Conservation (phyloP, 805 yeast species). For the Sugiyamaella qingdaonensis region DNA sequence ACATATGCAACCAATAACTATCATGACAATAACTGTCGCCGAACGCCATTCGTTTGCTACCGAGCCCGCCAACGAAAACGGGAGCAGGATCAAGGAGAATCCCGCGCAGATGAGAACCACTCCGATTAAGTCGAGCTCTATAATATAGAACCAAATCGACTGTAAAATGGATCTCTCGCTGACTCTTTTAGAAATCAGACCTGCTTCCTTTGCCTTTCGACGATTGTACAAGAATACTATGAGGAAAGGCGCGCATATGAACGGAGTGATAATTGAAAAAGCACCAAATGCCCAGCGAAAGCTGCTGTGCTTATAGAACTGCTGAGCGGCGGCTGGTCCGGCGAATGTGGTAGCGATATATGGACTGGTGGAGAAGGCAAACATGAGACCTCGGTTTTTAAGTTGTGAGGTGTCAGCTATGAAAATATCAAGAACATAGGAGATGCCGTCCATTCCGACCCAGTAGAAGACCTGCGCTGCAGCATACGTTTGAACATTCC, state of each 20-base stretch:
- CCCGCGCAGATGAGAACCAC: slow-evolving; percentile 34
- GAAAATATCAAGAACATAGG: slow-evolving; percentile 45
- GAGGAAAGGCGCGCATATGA: slow-evolving; percentile 30
- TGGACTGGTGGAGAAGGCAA: slow-evolving; percentile 31
- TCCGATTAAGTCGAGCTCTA: slow-evolving; percentile 39
- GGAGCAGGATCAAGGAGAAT: slow-evolving; percentile 36
- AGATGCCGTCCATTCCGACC: slow-evolving; percentile 54
- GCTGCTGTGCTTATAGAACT: slow-evolving; percentile 40
- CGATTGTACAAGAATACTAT: slow-evolving; percentile 30
- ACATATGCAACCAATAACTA: slow-evolving; percentile 48
- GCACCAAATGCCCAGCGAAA: slow-evolving; percentile 49
- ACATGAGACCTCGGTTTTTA: slow-evolving; percentile 38
- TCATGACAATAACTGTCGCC: slow-evolving; percentile 32
- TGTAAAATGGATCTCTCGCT: slow-evolving; percentile 21
- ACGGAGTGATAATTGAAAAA: slow-evolving; percentile 44
- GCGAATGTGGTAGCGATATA: slow-evolving; percentile 35
- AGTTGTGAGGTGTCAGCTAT: slow-evolving; percentile 59
- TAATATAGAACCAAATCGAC: slow-evolving; percentile 25
- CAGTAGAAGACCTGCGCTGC: slow-evolving; percentile 44
- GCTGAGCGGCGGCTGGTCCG: slow-evolving; percentile 31
- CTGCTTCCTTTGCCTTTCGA: slow-evolving; percentile 30
- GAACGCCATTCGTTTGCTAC: slow-evolving; percentile 30
- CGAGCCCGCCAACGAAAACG: slow-evolving; percentile 36
- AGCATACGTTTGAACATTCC: slow-evolving; percentile 48
- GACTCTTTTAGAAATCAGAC: slow-evolving; percentile 16